A percentile compares a stretch with the other conserved stretches of the same genome.
Conservation (phyloP, 2,329 filamentous ascomycete genomes). For the Penicillium vulpinum region DNA sequence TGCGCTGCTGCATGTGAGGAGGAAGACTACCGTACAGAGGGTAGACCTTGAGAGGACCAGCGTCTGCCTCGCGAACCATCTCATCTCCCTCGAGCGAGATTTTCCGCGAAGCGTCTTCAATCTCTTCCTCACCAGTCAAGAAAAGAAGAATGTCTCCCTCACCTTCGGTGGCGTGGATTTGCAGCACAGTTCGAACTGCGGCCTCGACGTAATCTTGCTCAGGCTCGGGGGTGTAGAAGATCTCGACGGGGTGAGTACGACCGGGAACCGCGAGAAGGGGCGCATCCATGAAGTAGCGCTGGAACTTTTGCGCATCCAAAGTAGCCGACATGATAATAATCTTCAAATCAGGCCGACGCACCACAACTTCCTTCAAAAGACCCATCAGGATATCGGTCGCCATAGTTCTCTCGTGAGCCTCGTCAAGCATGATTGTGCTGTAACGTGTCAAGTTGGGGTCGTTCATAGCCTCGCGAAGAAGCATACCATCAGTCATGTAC, state of each 20-base stretch:
- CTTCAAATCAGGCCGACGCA: constrained; percentile 83
- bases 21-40: constrained; percentile 92
- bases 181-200: constrained; percentile 87
- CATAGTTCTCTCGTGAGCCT: constrained; percentile 96
- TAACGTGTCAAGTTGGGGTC: constrained; percentile 90
- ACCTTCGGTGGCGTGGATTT: constrained; percentile 90
- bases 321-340: constrained; percentile 99
- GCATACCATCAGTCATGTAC: constrained; percentile 99
- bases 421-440: constrained; percentile 96
- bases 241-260: constrained; percentile 93
- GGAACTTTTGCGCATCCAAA: constrained; percentile 95
- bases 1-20: constrained; percentile 88
- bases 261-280: constrained; percentile 92
- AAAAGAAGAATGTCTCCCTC: constrained; percentile 94
- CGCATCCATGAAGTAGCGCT: constrained; percentile 93
- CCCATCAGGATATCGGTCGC: constrained; percentile 98
- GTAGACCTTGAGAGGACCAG: constrained; percentile 85
- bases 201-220: constrained; percentile 97
- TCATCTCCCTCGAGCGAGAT: constrained; percentile 89
- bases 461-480: constrained; percentile 93
- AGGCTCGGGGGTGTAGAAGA: constrained; percentile 96
- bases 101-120: constrained; percentile 92
- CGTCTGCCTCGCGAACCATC: constrained; percentile 85
- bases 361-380: constrained; percentile 84
- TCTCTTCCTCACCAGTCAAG: constrained; percentile 96